A percentile compares a stretch with the other conserved stretches of the same genome.
These are phyloP conservation scores for Aureobasidium musti DNA, from an alignment of 2,329 filamentous ascomycete genomes.

Conservation along the genomic window DNA sequence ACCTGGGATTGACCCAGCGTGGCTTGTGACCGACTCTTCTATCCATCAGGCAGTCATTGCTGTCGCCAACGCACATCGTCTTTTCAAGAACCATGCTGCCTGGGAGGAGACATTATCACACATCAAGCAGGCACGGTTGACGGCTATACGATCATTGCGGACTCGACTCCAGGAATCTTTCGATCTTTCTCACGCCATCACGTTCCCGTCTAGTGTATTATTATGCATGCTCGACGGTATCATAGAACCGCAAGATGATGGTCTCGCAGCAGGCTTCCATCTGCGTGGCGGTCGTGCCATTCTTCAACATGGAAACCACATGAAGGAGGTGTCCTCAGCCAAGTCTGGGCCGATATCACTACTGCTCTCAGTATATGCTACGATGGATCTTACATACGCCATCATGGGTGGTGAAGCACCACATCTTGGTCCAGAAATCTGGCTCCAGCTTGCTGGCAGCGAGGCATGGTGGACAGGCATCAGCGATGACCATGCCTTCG, in stretches of 20 bases:
- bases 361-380: conserved; percentile 7
- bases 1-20: conserved; percentile 4
- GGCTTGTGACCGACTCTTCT: conserved; percentile 2
- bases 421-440: conserved; percentile 2
- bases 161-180: conserved; percentile 9
- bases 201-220: conserved; percentile 1
- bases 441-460: conserved; percentile 10
- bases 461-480: conserved; percentile 19
- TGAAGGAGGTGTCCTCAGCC: background rate
- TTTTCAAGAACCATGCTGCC: conserved; percentile 9
- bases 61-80: conserved; percentile 15
- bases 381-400: conserved; percentile 14
- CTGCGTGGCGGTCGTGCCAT: conserved; percentile 13
- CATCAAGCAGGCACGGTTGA: conserved; percentile 13
- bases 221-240: conserved; percentile 13
- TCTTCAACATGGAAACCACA: conserved; percentile 10
- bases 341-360: conserved; percentile 14
- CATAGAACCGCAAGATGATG: conserved; percentile 13
- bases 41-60: conserved; percentile 16
- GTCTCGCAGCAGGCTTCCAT: conserved; percentile 10
- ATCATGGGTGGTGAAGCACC: conserved; percentile 10
- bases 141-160: conserved; percentile 12
- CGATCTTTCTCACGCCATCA: background rate
- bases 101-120: conserved; percentile 5
- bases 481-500: conserved; percentile 8